A percentile compares a stretch with the other conserved stretches of the same genome.
phyloP scores from a whole-genome alignment of 169 alveolate species.

The Cryptosporidium viatorum region DNA sequence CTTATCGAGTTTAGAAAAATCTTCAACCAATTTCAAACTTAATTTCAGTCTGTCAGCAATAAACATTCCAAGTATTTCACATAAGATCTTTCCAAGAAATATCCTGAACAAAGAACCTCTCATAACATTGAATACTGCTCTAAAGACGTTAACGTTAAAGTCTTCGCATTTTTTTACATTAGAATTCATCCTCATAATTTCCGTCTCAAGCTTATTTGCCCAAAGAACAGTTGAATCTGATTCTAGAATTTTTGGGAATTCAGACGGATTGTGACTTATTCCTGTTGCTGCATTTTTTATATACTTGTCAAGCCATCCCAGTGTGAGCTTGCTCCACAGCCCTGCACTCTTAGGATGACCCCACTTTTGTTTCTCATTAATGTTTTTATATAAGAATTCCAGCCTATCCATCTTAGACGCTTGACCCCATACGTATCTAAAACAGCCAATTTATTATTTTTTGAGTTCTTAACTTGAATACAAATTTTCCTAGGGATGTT shows the following conservation, averaged over 20 bases:
- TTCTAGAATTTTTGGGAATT: conserved; percentile 50
- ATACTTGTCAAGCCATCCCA: conserved; percentile 58
- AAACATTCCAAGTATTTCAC: conserved; percentile 48
- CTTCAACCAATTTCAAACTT: conserved; percentile 27
- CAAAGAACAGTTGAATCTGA: conserved; percentile 49
- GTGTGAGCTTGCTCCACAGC: conserved; percentile 68
- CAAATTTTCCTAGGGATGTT: not conserved
- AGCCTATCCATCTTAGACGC: not conserved
- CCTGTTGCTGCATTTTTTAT: conserved; percentile 19
- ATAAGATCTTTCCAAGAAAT: conserved; percentile 26
- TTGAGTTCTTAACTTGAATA: not conserved
- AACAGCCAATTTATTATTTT: not conserved
- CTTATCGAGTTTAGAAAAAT: not conserved
- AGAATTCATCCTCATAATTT: conserved; percentile 44
- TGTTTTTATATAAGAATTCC: not conserved
- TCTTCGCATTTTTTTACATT: not conserved
- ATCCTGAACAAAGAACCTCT: conserved; percentile 39
- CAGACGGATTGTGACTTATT: conserved; percentile 30
- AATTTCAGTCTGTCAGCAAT: conserved; percentile 16
- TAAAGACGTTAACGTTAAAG: conserved; percentile 40
- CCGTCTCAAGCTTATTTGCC: conserved; percentile 57
- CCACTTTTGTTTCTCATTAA: conserved; percentile 41
- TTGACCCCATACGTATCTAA: not conserved
- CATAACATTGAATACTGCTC: conserved; percentile 46
- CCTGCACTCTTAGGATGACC: conserved; percentile 53